Percentiles rank a stretch among this genome's conserved stretches.
phyloP scores from a whole-genome alignment of 345 rosid genomes.

The Eucalyptus curtisii region DNA sequence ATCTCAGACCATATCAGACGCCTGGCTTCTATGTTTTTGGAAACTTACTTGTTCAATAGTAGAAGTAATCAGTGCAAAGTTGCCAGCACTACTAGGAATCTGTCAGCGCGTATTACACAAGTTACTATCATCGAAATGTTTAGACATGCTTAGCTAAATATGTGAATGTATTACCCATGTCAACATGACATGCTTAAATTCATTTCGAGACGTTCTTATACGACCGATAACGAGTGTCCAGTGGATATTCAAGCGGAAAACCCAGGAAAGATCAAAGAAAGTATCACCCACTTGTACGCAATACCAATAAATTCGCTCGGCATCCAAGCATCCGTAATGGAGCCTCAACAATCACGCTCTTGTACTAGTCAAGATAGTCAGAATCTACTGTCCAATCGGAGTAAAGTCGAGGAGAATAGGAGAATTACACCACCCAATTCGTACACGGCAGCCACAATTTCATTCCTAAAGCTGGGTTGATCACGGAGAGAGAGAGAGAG shows the following conservation, averaged over 20 bases:
- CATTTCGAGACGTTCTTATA: neutral
- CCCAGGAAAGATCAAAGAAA: neutral
- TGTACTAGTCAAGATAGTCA: neutral
- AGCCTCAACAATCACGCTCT: neutral
- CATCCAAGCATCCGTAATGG: neutral
- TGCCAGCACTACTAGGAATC: no score
- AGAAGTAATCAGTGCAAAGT: no score
- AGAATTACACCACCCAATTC: neutral
- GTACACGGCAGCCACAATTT: neutral
- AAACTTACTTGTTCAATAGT: no score
- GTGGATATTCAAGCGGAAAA: neutral
- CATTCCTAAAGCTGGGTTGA: no score
- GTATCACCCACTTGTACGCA: neutral
- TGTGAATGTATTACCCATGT: neutral
- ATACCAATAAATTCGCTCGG: neutral
- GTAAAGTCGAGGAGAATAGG: neutral
- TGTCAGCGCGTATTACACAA: no score
- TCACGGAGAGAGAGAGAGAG: no score
- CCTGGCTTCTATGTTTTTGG: neutral
- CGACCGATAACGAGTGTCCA: neutral
- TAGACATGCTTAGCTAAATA: neutral
- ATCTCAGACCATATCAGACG: neutral
- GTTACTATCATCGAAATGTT: no score
- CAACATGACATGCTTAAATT: neutral
- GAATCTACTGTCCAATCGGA: neutral